A percentile compares a stretch with the other conserved stretches of the same genome.
Conservation (phyloP, 1,139 yeast species). For the Pichia sp. region DNA sequence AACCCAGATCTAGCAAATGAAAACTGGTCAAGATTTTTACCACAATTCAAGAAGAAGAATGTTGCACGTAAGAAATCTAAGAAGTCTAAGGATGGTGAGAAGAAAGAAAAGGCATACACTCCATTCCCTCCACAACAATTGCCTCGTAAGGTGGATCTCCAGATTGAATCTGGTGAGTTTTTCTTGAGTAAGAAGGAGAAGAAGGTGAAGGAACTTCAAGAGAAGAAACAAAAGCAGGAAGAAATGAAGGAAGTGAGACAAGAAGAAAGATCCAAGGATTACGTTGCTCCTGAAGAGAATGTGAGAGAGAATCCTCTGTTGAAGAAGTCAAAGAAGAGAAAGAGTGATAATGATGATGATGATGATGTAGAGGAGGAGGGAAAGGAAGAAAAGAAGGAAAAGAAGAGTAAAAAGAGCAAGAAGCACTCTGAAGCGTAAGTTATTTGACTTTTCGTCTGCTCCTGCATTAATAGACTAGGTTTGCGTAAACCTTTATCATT, state of each 20-base stretch:
- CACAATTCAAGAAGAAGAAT: constrained; percentile 93
- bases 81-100: constrained; percentile 33
- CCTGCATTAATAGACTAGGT: too few species aligned
- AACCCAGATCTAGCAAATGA: constrained; percentile 93
- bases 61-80: constrained; percentile 90
- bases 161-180: constrained; percentile 98
- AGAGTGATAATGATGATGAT: constrained; percentile 19
- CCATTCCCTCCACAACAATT: constrained; percentile 99
- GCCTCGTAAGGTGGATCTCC: constrained; percentile 96
- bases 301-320: constrained; percentile 27
- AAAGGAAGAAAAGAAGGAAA: constrained; percentile 20
- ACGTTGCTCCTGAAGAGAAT: constrained; percentile 74
- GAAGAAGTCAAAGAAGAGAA: constrained; percentile 23
- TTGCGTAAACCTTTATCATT: too few species aligned
- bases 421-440: too few species aligned
- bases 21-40: constrained; percentile 96
- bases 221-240: constrained; percentile 72
- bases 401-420: constrained; percentile 16
- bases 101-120: constrained; percentile 76
- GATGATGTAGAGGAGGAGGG: constrained; percentile 13
- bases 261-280: constrained; percentile 69
- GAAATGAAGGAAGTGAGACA: constrained; percentile 61
- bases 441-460: too few species aligned
- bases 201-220: constrained; percentile 62
- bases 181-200: constrained; percentile 84